Percentiles rank a stretch among this genome's conserved stretches.
Evolutionary conservation across 2,329 filamentous ascomycete genomes (phyloP).

Genomic region (Dothidotthia symphoricarpi): DNA sequence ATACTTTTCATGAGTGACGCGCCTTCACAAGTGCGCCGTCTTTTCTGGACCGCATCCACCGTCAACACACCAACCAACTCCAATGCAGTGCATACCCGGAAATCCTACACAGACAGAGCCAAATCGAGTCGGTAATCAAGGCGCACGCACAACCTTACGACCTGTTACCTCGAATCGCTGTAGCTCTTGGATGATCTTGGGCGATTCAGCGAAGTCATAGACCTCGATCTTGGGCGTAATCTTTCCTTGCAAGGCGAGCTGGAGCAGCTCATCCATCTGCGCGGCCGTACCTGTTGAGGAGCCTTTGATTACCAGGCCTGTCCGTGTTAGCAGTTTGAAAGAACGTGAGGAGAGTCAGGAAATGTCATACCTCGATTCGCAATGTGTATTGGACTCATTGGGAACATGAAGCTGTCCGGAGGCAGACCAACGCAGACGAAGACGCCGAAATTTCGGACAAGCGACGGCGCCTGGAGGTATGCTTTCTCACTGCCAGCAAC

Average conservation of each 20-base stretch:
- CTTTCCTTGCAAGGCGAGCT: constrained; percentile 46
- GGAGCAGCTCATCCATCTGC: constrained; percentile 49
- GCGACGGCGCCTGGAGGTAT: constrained; percentile 46
- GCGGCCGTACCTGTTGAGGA: constrained; percentile 47
- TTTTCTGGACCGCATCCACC: too few relatives aligned
- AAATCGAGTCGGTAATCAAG: constrained; percentile 5
- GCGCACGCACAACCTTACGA: constrained; percentile 37
- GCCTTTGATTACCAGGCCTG: constrained; percentile 47
- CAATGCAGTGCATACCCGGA: constrained; percentile 1
- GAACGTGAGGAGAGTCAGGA: neutral
- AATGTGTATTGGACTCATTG: constrained; percentile 49
- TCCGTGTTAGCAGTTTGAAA: constrained; percentile 1
- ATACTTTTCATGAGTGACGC: too few relatives aligned
- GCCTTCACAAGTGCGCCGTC: too few relatives aligned
- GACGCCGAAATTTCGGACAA: constrained; percentile 48
- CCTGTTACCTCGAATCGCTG: constrained; percentile 38
- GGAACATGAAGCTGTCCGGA: constrained; percentile 45
- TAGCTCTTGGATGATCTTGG: constrained; percentile 37
- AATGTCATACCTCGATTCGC: constrained; percentile 43
- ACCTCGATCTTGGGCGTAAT: constrained; percentile 41
- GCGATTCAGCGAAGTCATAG: constrained; percentile 37
- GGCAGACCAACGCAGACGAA: constrained; percentile 51
- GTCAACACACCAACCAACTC: neutral
- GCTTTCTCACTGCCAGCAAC: constrained; percentile 48
- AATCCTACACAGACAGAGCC: neutral